Conservation (phyloP, 768 basidiomycete genomes). For the Auricularia auricula-judae region DNA sequence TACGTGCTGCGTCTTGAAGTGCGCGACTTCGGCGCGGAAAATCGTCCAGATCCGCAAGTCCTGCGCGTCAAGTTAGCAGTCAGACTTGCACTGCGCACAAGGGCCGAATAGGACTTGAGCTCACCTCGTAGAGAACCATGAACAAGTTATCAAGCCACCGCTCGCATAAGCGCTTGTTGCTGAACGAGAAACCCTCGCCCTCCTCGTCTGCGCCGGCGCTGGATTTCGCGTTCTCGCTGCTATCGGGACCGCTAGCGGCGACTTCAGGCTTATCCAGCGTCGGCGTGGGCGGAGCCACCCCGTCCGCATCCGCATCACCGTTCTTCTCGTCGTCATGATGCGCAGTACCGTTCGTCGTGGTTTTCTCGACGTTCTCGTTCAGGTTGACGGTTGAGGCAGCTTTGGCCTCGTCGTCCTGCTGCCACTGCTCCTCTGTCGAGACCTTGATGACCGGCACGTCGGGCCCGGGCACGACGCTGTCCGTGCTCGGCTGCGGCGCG, state of each 20-base stretch:
- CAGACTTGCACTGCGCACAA: too few species aligned
- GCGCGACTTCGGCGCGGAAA: constrained; percentile 95
- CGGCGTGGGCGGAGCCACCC: constrained; percentile 18
- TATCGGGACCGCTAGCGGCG: constrained; percentile 23
- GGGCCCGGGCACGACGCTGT: neutral
- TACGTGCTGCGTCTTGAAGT: constrained; percentile 97
- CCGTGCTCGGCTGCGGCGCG: neutral
- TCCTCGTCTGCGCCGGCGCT: constrained; percentile 8
- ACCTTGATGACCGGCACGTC: neutral
- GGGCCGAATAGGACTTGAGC: constrained; percentile 8
- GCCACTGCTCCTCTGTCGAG: constrained; percentile 21
- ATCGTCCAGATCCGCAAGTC: constrained; percentile 98
- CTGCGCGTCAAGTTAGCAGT: constrained; percentile 25
- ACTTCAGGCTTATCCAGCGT: constrained; percentile 26
- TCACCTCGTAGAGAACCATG: constrained; percentile 94
- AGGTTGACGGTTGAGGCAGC: constrained; percentile 19
- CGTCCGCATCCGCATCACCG: constrained; percentile 9
- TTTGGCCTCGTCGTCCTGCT: constrained; percentile 41
- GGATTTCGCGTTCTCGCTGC: constrained; percentile 10
- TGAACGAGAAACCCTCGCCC: constrained; percentile 77
- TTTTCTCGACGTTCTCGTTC: constrained; percentile 10
- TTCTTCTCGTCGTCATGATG: constrained; percentile 5
- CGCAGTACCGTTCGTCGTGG: constrained; percentile 4
- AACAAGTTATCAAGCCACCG: constrained; percentile 97
- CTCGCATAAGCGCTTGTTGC: constrained; percentile 93